A percentile compares a stretch with the other conserved stretches of the same genome.
Conservation (phyloP, 805 yeast species). For the Lipomyces yamanashiensis region DNA sequence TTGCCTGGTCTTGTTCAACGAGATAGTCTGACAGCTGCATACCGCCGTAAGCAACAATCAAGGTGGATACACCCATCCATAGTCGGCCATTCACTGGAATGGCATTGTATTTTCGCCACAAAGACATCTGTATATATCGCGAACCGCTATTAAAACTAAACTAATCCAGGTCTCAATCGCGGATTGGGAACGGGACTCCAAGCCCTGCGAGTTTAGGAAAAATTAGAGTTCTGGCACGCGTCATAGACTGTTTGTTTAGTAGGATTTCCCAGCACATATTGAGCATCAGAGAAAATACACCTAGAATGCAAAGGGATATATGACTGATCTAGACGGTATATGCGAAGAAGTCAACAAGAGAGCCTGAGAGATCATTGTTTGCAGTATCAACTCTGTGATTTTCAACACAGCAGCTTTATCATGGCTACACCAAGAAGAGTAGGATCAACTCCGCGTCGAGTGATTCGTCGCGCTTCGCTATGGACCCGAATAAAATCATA, state of each 20-base stretch:
- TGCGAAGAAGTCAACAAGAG: too few relatives aligned
- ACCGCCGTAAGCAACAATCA: conserved; percentile 44
- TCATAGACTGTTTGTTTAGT: not conserved
- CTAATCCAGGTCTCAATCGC: too few relatives aligned
- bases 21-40: conserved; percentile 28
- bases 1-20: conserved; percentile 24
- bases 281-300: too few relatives aligned
- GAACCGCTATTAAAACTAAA: too few relatives aligned
- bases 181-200: too few relatives aligned
- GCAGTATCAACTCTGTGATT: too few relatives aligned
- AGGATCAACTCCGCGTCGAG: conserved; percentile 10
- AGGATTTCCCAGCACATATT: too few relatives aligned
- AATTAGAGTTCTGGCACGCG: conserved; percentile 3
- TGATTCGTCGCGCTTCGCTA: conserved; percentile 31
- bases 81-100: conserved; percentile 35
- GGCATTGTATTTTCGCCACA: conserved; percentile 34
- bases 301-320: too few relatives aligned
- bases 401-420: too few relatives aligned
- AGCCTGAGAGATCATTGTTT: too few relatives aligned
- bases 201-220: not conserved
- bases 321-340: too few relatives aligned
- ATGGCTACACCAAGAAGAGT: conserved; percentile 8
- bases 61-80: conserved; percentile 39
- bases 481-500: conserved; percentile 30
- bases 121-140: conserved; percentile 6